Evolutionary conservation across 2,329 filamentous ascomycete genomes (phyloP), one percentile per base, ranked within the genome.

Genomic region (Phyllosticta citrichinensis): DNA sequence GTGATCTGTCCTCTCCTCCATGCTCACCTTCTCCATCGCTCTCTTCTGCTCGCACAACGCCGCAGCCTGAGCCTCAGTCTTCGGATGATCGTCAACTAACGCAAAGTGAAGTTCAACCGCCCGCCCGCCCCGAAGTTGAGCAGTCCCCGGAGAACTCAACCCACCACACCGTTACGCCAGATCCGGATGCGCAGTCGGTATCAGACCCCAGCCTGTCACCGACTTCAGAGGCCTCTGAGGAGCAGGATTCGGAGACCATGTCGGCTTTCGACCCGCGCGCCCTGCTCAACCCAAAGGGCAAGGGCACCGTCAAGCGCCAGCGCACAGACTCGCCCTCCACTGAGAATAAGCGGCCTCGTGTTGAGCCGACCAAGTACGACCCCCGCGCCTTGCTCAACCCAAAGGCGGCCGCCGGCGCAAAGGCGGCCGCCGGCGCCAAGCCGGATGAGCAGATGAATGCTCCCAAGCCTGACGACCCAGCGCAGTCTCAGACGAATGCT

Each of bases 351-450:
- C 52, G 22, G 58, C 64, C 33, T 12, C 52, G 27, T 22, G 52
- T 55, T 40, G 40, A 47, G 11, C 6, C 40, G 55, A 12, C 50
- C 5, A 12, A 35, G 6, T 72, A 64, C 52, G 67, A 74, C 25
- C 70, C 72, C 0, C 66, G 67, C 25, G 65, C 68, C 6, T 64
- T 75, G 10, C 68, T 75, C 30, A 73, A 74, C 56, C 72, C 72
- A 2, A 71, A 67, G 56, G 64, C 69, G 9, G 58, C 66, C 2
- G 55, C 68, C 14, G 74, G 73, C 61, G 52, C 19, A 2, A 55
- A 47, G 9, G 50, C 27, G 2, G 40, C n/a, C 2, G 55, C 68
- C 14, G 74, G 73, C 61, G 52, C 19, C 3, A 55, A 47, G 9
- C 55, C 27, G 2, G 40, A 25, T 0, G 53, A 52, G 22, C 33